Conservation (phyloP, 2,329 filamentous ascomycete genomes). For the Colletotrichum agaves region DNA sequence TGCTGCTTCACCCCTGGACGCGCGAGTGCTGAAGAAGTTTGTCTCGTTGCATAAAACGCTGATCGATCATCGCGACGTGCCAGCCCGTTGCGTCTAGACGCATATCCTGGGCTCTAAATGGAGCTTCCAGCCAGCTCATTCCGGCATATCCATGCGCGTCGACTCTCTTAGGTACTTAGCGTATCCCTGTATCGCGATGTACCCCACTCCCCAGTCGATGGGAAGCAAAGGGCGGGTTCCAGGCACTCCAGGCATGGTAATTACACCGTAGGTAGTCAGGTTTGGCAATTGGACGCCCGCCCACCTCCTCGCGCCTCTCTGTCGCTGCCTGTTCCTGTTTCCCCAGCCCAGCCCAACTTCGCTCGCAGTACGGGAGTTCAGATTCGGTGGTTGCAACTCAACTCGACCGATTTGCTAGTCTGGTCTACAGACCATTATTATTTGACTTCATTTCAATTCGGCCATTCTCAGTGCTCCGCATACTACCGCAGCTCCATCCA, state of each 20-base stretch:
- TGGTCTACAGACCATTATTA: background rate
- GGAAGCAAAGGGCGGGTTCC: constrained; percentile 23
- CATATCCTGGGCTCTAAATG: constrained; percentile 25
- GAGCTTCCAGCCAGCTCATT: constrained; percentile 19
- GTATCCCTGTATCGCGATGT: background rate
- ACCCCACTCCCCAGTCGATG: background rate
- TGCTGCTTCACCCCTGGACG: constrained; percentile 18
- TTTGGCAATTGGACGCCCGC: constrained; percentile 22
- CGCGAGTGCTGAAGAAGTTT: constrained; percentile 33
- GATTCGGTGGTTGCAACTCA: constrained; percentile 1
- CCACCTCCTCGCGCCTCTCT: constrained; percentile 28
- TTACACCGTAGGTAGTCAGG: no score
- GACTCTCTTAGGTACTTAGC: background rate
- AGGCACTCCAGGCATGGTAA: constrained; percentile 17
- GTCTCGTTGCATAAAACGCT: constrained; percentile 32
- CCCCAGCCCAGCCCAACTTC: background rate
- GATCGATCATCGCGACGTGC: constrained; percentile 25
- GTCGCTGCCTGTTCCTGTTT: constrained; percentile 20
- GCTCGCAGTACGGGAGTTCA: constrained; percentile 10
- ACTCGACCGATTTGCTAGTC: constrained; percentile 12
- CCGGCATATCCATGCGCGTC: constrained; percentile 30
- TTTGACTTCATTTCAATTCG: constrained; percentile 6
- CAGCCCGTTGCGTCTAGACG: background rate
- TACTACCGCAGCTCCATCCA: background rate
- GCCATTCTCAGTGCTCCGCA: background rate